Evolutionary conservation across 2,329 filamentous ascomycete species (phyloP), one percentile per base, ranked within the genome.

Genomic region (Cercospora sp.): DNA sequence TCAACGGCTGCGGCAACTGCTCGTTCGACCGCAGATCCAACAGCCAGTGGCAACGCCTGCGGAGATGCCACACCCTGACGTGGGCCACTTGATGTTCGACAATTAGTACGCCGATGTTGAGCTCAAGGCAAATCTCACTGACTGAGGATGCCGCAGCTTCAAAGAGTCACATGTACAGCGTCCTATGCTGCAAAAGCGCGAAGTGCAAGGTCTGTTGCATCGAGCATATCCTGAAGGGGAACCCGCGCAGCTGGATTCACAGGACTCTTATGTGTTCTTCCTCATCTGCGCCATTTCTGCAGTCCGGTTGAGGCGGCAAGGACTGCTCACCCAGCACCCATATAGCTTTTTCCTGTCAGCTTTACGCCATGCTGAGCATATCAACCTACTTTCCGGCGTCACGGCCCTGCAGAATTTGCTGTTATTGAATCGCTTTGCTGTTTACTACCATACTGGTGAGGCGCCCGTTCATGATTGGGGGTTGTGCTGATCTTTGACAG

Each of bases 321-420:
- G 77, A 5, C 51, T 68, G 1, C 75, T 75, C 31, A 20, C 68
- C 8, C 73, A 80, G 33, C 80, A 82, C 70, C 80, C 81, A 1
- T 80, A 79, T 67, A 80, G 80, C 8, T 83, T 80, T 65, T 82
- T 79, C 58, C 74, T 78, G 9, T 75, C 80, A 1, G 81, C 81
- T 1, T 73, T 79, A 69, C 69, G 74, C 13, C 73, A 79, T 58
- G 67, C 80, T 2, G 73, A 75, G 9, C 63, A 71, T 0, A 72
- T 75, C 3, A 74, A 79, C 12, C 67, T 82, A 0, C 76, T 78
- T 0, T 72, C 74, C n/a, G 75, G 77, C 1, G 63, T 80, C 1
- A 71, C 76, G 5, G 79, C 79, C 0, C 77, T 82, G 9, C 79
- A 82, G 64, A 79, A 83, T 58, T 72, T 83, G 2, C 70, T 83